Percentiles rank a stretch among this genome's conserved stretches.
Conservation (phyloP, 2,329 filamentous ascomycete genomes). For the Parafenestella ontariensis region DNA sequence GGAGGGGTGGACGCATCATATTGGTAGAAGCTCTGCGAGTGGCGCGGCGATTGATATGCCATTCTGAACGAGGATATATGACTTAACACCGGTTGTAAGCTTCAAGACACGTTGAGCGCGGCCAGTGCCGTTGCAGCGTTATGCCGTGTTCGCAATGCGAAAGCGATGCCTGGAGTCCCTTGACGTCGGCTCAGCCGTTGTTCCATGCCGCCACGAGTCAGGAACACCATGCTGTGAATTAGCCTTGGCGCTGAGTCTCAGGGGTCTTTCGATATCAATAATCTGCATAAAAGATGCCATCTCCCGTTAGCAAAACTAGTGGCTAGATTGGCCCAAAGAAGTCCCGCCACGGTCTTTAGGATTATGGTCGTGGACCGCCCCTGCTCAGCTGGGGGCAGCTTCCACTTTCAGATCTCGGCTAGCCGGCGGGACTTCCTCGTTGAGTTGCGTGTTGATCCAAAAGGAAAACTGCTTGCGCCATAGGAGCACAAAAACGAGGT, state of each 20-base stretch:
- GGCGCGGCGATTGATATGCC: constrained; percentile 49
- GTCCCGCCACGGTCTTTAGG: no score
- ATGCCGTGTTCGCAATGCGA: neutral
- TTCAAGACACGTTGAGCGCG: neutral
- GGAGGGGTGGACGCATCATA: constrained; percentile 56
- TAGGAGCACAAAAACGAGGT: constrained; percentile 1
- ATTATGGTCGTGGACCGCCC: no score
- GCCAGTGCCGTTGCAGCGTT: constrained; percentile 5
- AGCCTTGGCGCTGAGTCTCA: neutral
- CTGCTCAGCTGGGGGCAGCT: constrained; percentile 7
- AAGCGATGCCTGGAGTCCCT: neutral
- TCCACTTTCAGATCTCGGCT: constrained; percentile 2
- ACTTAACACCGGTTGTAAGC: neutral
- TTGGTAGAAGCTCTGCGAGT: constrained; percentile 48
- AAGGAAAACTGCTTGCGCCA: constrained; percentile 13
- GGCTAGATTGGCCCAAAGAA: constrained; percentile 9
- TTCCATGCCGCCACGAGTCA: constrained; percentile 4
- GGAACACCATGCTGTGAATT: neutral
- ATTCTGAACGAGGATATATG: constrained; percentile 23
- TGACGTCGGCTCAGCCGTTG: neutral
- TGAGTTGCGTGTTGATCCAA: neutral
- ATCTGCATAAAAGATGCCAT: constrained; percentile 1
- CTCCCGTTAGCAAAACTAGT: neutral
- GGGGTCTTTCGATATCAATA: constrained; percentile 11
- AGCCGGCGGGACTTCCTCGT: constrained; percentile 4